Base-by-base conservation (phyloP, 257 asterid species). In the Gardenia jasminoides region DNA sequence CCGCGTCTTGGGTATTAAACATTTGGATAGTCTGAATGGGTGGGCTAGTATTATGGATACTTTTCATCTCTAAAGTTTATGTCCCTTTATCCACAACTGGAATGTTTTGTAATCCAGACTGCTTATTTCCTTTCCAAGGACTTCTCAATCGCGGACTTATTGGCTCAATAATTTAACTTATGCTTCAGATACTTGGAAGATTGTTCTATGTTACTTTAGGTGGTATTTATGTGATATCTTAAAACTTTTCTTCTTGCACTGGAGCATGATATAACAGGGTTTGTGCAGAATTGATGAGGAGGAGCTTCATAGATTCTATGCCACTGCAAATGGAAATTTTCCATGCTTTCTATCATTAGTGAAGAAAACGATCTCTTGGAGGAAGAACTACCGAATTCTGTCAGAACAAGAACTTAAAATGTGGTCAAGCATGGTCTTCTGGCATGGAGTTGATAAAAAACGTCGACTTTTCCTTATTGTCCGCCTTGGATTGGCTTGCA, bases 401-500 rank as follows among this genome's bases (percentile, higher is more conserved):
- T 85, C 97, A 8, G 88, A 22, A 73, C 92, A 86, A 84, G 99
- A 96, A 83, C 98, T 96, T 72, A 96, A 91, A 76, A 83, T 82
- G 85, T 96, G 99, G 99, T 88, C 98, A 80, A 86, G 86, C 83
- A 80, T 92, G 95, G 83, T 93, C 58, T 96, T 93, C 83, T 96
- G 99, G 99, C 99, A 96, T 86, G 98, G 97, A 81, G 86, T 85
- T 72, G 99, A 93, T 85, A 78, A 82, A 82, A 88, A 83, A 82
- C 76, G 83, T 67, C 87, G 91, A 16, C 98, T 96, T 12, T 91
- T 96, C 86, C 97, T 96, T 78, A 72, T 92, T 58, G 90, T 93
- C 86, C 97, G 97, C 72, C 97, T 96, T 85, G 99, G 98, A 78
- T 82, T 87, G 80, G 96, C 96, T 68, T 96, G 97, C 86, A 79